Base-by-base conservation (phyloP, 164 flowering plant species). In the Tetrastigma voinierianum region DNA sequence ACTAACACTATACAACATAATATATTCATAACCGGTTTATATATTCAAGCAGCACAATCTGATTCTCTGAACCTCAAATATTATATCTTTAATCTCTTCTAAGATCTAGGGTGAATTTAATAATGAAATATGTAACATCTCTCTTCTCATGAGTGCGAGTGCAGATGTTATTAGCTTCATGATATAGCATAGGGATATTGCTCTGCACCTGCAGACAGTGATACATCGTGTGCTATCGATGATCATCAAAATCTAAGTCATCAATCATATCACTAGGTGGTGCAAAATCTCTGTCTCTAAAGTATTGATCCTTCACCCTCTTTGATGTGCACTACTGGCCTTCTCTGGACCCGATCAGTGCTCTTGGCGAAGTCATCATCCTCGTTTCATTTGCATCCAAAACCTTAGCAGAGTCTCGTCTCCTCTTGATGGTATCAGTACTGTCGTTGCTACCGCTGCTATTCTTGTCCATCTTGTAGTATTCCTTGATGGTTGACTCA, bases 401-500 rank as follows among this genome's bases (percentile, higher is more conserved):
- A 24, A 46, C 59, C 46, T 59, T 63, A 1, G 75, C 21, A 2
- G 71, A 66, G 15, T 78, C 73, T 77, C 93, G 82, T 78, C 90
- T 81, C 68, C 86, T 85, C 80, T 89, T 94, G 51, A 24, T 56
- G 13, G 83, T 78, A 49, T 85, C 96, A 46, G 48, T 57, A 67
- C 80, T 86, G 32, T 81, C 89, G 70, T 81, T 83, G 62, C 84
- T 76, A 62, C 84, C 69, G 70, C 85, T 72, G 60, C 80, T 67
- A 46, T 65, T 81, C 64, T 75, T 82, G 14, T 77, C 81, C 61
- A 72, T 57, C 52, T 67, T 76, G 64, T 79, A 67, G 75, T 79
- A 66, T 46, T 88, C 91, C 32, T 78, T 84, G 47, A 88, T 75
- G n/a, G 89, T 81, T 5, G 84, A 67, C 67, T 91, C 91, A 67